A percentile compares a stretch with the other conserved stretches of the same genome.
Conservation (phyloP, 163 green algal species). For the Chloromonas sp. region DNA sequence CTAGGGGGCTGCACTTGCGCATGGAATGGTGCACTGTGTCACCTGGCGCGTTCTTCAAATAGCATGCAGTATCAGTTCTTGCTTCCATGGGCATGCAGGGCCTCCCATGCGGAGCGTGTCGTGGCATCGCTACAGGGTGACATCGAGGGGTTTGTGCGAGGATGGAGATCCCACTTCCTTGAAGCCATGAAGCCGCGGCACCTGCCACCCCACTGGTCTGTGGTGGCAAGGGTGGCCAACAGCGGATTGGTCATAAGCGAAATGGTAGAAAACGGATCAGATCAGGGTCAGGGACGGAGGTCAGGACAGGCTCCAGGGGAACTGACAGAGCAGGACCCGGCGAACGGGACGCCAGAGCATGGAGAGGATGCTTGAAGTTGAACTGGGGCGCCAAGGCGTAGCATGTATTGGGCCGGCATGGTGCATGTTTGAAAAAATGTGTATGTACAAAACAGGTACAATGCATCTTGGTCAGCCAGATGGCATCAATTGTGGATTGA, state of each 20-base stretch:
- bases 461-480: too few relatives aligned
- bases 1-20: too few relatives aligned
- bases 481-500: too few relatives aligned
- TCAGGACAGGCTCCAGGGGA: not conserved
- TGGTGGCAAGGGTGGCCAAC: slow-evolving; percentile 20
- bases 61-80: too few relatives aligned
- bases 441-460: too few relatives aligned
- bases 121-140: not conserved
- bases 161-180: slow-evolving; percentile 27
- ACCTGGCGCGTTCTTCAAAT: too few relatives aligned
- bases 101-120: slow-evolving; percentile 16
- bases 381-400: not conserved
- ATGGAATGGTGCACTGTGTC: too few relatives aligned
- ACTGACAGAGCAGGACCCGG: not conserved
- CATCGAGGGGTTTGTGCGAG: slow-evolving; percentile 19
- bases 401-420: not conserved
- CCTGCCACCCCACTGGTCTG: slow-evolving; percentile 21
- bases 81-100: not conserved
- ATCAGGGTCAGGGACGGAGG: not conserved
- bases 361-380: too few relatives aligned
- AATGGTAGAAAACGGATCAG: not conserved
- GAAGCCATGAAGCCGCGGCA: slow-evolving; percentile 11
- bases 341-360: not conserved
- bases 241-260: not conserved
- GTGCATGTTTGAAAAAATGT: too few relatives aligned